Evolutionary conservation across 2,329 filamentous ascomycete genomes (phyloP).

Genomic region (Calycina herbarum): DNA sequence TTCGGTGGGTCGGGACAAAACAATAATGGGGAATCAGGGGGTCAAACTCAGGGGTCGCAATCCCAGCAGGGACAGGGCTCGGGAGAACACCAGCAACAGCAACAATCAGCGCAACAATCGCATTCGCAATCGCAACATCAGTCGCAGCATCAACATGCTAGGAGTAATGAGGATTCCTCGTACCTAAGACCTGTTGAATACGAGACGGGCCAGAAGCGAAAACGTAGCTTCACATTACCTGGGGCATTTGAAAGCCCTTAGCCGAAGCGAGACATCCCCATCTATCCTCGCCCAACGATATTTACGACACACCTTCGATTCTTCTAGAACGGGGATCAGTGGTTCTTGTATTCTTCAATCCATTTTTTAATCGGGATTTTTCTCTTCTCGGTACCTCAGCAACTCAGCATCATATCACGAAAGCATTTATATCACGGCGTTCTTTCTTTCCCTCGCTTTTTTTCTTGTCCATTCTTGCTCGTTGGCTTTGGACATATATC

Average conservation of each 20-base stretch:
- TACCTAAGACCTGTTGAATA: constrained; percentile 31
- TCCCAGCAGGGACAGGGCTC: constrained; percentile 18
- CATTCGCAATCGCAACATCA: constrained; percentile 24
- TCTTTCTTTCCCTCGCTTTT: neutral
- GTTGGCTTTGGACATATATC: constrained; percentile 1
- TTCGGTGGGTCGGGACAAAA: constrained; percentile 25
- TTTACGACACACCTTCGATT: neutral
- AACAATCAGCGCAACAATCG: constrained; percentile 18
- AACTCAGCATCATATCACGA: neutral
- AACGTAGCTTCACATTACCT: constrained; percentile 34
- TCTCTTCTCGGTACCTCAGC: neutral
- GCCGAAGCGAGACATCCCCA: neutral
- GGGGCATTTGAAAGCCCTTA: constrained; percentile 29
- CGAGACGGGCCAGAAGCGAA: constrained; percentile 34
- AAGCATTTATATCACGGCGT: neutral
- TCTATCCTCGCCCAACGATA: neutral
- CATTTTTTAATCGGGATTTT: neutral
- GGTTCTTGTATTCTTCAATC: neutral
- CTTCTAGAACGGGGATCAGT: neutral
- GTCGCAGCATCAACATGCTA: constrained; percentile 16
- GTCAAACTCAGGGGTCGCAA: constrained; percentile 15
- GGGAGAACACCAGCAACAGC: constrained; percentile 25
- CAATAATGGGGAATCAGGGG: constrained; percentile 27
- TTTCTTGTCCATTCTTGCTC: neutral
- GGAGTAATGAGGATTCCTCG: constrained; percentile 28